phyloP scores from a whole-genome alignment of 768 basidiomycete species.

The Guyanaporus albipodus region DNA sequence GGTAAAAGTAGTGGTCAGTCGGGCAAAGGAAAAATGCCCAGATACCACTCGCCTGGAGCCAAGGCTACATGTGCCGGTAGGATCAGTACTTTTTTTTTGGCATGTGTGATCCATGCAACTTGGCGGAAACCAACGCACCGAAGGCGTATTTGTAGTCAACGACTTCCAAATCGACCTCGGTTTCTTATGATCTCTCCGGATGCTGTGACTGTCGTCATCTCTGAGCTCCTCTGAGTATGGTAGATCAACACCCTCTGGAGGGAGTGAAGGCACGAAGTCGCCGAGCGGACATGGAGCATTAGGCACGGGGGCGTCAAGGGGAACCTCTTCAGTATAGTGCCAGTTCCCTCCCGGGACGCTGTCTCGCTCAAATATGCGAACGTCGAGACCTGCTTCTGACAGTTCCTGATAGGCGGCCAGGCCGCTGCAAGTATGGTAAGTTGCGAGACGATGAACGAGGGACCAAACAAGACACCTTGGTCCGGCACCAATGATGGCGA shows the following conservation, averaged over 20 bases:
- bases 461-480: neutral
- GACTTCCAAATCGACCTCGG: too few relatives aligned
- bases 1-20: too few relatives aligned
- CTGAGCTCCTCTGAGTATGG: neutral
- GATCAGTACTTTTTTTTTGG: too few relatives aligned
- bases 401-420: constrained; percentile 1
- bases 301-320: neutral
- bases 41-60: too few relatives aligned
- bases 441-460: neutral
- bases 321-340: constrained; percentile 3
- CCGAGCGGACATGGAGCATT: neutral
- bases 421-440: neutral
- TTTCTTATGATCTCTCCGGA: neutral
- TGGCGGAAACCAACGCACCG: too few relatives aligned
- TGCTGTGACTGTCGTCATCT: neutral
- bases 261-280: constrained; percentile 2
- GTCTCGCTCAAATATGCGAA: constrained; percentile 6
- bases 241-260: neutral
- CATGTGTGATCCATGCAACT: too few relatives aligned
- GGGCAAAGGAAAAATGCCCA: too few relatives aligned
- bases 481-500: constrained; percentile 3
- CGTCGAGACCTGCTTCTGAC: constrained; percentile 1
- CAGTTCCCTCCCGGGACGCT: neutral
- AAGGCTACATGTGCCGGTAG: too few relatives aligned
- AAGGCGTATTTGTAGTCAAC: too few relatives aligned